phyloP scores from a whole-genome alignment of 129 eudicot genomes.

The Lactuca saligna region DNA sequence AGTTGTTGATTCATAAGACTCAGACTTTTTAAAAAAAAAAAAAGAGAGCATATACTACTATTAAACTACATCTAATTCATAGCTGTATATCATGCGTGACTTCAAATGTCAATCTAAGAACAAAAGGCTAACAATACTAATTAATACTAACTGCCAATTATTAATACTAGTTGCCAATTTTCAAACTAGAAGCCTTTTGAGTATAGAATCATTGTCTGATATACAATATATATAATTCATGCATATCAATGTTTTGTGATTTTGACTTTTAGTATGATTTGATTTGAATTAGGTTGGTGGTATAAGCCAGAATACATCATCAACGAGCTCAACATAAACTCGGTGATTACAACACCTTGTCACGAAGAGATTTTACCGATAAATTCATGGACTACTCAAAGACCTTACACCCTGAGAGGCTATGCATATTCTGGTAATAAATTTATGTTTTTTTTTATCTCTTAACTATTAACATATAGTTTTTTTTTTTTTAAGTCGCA shows the following conservation, averaged over 20 bases:
- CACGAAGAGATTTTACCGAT: conserved; percentile 94
- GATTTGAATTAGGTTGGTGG: conserved; percentile 85
- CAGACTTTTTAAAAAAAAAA: too few species aligned
- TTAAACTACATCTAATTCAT: too few species aligned
- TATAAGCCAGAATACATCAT: conserved; percentile 86
- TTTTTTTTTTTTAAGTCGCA: not conserved
- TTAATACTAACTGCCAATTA: too few species aligned
- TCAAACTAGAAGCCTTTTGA: too few species aligned
- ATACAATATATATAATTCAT: not conserved
- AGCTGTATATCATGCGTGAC: too few species aligned
- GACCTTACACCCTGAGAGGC: conserved; percentile 86
- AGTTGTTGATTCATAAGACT: too few species aligned
- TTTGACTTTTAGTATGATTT: not conserved
- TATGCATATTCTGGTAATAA: conserved; percentile 86
- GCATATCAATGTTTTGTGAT: not conserved
- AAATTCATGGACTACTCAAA: conserved; percentile 83
- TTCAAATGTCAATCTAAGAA: too few species aligned
- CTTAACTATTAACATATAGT: not conserved
- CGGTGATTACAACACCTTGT: conserved; percentile 93
- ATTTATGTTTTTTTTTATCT: not conserved
- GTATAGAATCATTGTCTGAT: not conserved
- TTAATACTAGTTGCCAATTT: too few species aligned
- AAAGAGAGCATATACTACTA: too few species aligned
- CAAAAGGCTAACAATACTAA: too few species aligned
- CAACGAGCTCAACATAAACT: conserved; percentile 92